These are phyloP conservation scores for Ormosia semicastrata DNA, from an alignment of 306 rosid species.

Conservation along the genomic window DNA sequence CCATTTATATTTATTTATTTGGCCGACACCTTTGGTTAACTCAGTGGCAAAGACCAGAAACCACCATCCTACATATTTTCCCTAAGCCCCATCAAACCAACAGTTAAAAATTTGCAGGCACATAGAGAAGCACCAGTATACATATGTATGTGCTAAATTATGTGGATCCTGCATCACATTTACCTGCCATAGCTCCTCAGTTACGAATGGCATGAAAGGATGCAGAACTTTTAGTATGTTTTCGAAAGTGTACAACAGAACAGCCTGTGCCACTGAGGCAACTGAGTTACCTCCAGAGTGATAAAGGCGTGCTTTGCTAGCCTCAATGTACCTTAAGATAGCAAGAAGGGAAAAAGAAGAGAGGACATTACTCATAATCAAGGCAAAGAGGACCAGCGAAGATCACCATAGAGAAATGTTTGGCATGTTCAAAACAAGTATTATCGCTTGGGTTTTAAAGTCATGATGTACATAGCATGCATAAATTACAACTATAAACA, in stretches of 20 bases:
- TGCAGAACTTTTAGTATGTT: slow-evolving; percentile 83
- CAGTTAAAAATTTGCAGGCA: not conserved
- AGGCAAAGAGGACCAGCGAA: slow-evolving; percentile 4
- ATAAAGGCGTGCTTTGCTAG: slow-evolving; percentile 84
- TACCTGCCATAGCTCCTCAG: slow-evolving; percentile 99
- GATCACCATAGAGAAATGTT: not conserved
- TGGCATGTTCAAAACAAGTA: not conserved
- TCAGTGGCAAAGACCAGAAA: not conserved
- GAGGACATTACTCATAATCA: slow-evolving; percentile 9
- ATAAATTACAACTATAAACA: not conserved
- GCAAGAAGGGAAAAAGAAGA: not conserved
- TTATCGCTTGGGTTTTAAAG: not conserved
- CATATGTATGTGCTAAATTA: not conserved
- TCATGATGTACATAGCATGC: not conserved
- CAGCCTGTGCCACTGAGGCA: slow-evolving; percentile 73
- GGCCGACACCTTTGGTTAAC: not conserved
- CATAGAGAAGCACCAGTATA: not conserved
- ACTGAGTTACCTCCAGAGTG: slow-evolving; percentile 52
- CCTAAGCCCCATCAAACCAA: not conserved
- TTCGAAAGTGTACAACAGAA: slow-evolving; percentile 77
- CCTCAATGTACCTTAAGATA: slow-evolving; percentile 83
- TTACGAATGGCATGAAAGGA: slow-evolving; percentile 98
- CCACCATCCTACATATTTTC: not conserved
- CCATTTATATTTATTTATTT: not conserved
- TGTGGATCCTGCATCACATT: not conserved